Conservation (phyloP, 306 rosid species). For the Lagenaria siceraria region DNA sequence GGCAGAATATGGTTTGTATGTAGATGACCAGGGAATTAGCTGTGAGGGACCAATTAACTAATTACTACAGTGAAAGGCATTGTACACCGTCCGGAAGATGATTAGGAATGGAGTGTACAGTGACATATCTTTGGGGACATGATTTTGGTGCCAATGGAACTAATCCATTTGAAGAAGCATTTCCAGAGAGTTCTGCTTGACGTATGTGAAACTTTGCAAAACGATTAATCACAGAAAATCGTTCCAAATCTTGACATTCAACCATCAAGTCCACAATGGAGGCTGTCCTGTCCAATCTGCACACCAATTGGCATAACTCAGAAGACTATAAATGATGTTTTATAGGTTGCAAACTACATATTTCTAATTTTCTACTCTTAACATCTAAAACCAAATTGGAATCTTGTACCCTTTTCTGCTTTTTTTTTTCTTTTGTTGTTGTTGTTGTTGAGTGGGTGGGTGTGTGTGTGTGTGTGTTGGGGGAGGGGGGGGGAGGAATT, state of each 20-base stretch:
- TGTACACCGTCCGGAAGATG: conserved; percentile 42
- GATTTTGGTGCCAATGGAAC: conserved; percentile 9
- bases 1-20: conserved; percentile 11
- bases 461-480: no score
- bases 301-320: conserved; percentile 10
- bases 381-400: not conserved
- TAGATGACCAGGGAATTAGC: conserved; percentile 16
- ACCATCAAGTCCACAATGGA: conserved; percentile 30
- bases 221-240: conserved; percentile 41
- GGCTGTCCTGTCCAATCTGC: conserved; percentile 34
- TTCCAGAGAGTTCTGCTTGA: conserved; percentile 24
- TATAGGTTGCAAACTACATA: not conserved
- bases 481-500: no score
- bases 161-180: conserved; percentile 22
- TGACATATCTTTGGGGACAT: conserved; percentile 32
- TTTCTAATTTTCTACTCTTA: not conserved
- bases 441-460: rapidly evolving
- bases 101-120: conserved; percentile 27
- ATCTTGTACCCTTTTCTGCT: not conserved
- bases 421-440: no score
- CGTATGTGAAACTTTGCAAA: conserved; percentile 46
- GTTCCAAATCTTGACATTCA: conserved; percentile 48
- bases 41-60: conserved; percentile 9
- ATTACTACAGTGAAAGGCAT: conserved; percentile 38
- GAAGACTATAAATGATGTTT: not conserved